phyloP scores from a whole-genome alignment of 495 filamentous ascomycete species.

The Rostrohypoxylon terebratum region DNA sequence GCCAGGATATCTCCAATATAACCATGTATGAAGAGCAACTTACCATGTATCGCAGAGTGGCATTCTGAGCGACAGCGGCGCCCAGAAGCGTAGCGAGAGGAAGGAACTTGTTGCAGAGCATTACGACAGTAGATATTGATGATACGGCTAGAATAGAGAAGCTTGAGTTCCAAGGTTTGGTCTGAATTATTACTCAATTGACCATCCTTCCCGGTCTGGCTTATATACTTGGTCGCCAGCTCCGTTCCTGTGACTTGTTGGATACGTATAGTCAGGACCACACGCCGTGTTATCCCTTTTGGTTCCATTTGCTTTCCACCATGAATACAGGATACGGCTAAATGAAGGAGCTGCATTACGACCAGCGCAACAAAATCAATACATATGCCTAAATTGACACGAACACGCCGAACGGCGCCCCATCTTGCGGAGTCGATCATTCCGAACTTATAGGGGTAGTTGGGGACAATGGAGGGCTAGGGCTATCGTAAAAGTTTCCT shows the following conservation, averaged over 20 bases:
- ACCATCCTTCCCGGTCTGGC: not conserved
- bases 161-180: not conserved
- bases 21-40: not conserved
- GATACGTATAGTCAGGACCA: not conserved
- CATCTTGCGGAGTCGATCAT: slow-evolving; percentile 25
- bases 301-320: slow-evolving; percentile 1
- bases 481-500: slow-evolving; percentile 34
- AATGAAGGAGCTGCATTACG: slow-evolving; percentile 20
- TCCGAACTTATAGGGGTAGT: slow-evolving; percentile 25
- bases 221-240: slow-evolving; percentile 34
- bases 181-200: not conserved
- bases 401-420: slow-evolving; percentile 11
- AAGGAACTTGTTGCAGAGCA: slow-evolving; percentile 46
- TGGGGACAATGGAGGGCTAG: not conserved
- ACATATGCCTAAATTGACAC: slow-evolving; percentile 20
- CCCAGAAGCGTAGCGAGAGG: slow-evolving; percentile 40
- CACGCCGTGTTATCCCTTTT: not conserved
- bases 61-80: slow-evolving; percentile 44
- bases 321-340: slow-evolving; percentile 34
- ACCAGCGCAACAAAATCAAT: not conserved
- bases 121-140: slow-evolving; percentile 6
- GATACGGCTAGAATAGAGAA: not conserved
- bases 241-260: not conserved
- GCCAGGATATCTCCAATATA: not conserved
- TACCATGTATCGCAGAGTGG: slow-evolving; percentile 56